Percentiles rank a stretch among this genome's conserved stretches.
These are phyloP conservation scores for Tricholomella constricta DNA, from an alignment of 768 basidiomycete species.

Conservation along the genomic window DNA sequence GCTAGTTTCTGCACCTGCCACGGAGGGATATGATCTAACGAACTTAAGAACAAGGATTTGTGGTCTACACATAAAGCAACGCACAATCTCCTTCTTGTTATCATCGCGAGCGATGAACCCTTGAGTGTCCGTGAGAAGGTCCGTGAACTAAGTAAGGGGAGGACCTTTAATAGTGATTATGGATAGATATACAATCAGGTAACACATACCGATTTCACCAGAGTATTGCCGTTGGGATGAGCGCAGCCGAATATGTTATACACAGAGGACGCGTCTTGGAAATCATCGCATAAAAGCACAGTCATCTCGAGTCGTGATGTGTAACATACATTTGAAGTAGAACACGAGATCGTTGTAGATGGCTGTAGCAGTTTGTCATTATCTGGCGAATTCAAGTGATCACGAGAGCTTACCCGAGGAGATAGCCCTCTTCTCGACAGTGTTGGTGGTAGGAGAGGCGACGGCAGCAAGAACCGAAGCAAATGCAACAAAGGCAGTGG, in stretches of 20 bases:
- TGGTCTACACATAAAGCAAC: conserved; percentile 36
- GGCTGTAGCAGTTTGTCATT: conserved; percentile 8
- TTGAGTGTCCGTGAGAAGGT: conserved; percentile 38
- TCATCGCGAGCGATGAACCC: conserved; percentile 50
- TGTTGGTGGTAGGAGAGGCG: not conserved
- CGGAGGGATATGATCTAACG: too few species aligned
- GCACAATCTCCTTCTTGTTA: conserved; percentile 38
- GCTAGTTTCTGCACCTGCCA: too few species aligned
- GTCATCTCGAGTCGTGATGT: not conserved
- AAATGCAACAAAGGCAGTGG: not conserved
- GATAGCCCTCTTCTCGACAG: not conserved
- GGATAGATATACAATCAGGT: not conserved
- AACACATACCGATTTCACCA: conserved; percentile 16
- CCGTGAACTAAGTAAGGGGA: conserved; percentile 37
- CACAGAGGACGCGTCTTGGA: conserved; percentile 30
- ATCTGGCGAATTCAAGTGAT: not conserved
- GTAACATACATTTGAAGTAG: conserved; percentile 31
- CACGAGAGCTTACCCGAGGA: not conserved
- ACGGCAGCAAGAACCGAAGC: not conserved
- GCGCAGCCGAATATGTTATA: conserved; percentile 27
- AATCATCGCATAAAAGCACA: not conserved
- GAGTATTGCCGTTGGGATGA: conserved; percentile 25
- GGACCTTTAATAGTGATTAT: not conserved
- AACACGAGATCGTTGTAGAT: conserved; percentile 32
- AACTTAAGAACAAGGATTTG: not conserved